Percentiles rank a stretch among this genome's conserved stretches.
Conservation (phyloP, 75 land plant species). For the Cupressus sempervirens region DNA sequence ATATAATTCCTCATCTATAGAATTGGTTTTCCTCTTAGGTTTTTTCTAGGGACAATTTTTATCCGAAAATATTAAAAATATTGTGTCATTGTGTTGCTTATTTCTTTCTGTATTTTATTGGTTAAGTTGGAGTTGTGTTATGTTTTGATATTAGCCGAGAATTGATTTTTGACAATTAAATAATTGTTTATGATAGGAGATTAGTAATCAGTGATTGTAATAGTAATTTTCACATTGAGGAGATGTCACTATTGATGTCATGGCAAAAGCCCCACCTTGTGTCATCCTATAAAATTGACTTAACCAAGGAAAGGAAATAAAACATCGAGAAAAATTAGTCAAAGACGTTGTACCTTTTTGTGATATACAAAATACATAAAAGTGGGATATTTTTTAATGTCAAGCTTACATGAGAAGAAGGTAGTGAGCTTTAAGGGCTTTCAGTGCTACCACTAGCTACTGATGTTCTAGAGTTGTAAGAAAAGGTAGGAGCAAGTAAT, state of each 20-base stretch:
- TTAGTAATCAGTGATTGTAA: too few relatives aligned
- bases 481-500: constrained; percentile 18
- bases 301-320: background rate
- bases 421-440: constrained; percentile 14
- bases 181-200: too few relatives aligned
- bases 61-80: too few relatives aligned
- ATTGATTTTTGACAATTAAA: too few relatives aligned
- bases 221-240: too few relatives aligned
- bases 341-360: background rate
- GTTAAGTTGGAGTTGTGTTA: too few relatives aligned
- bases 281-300: background rate
- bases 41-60: too few relatives aligned
- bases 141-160: too few relatives aligned
- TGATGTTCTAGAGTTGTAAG: constrained; percentile 21
- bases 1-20: too few relatives aligned
- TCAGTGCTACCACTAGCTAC: constrained; percentile 9
- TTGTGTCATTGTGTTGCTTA: too few relatives aligned
- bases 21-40: too few relatives aligned
- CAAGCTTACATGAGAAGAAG: constrained; percentile 23
- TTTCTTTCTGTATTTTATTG: too few relatives aligned
- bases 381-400: background rate
- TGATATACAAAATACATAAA: background rate
- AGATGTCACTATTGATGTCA: constrained; percentile 11
- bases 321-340: background rate
- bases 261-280: constrained; percentile 18